Conservation (phyloP, 768 basidiomycete species). For the Fibroporia radiculosa region DNA sequence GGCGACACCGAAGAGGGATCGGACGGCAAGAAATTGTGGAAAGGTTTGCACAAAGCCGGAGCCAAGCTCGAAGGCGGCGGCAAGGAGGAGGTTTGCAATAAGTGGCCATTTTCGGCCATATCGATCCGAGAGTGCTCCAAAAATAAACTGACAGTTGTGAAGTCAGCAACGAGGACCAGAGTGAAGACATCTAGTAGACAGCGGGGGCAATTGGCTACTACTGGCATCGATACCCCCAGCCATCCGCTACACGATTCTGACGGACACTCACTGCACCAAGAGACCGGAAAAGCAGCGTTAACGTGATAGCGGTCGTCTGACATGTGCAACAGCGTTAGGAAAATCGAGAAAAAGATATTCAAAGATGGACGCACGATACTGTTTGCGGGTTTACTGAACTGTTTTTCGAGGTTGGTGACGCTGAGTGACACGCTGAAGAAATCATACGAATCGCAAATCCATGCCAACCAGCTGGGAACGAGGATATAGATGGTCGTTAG, state of each 20-base stretch:
- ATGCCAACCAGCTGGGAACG: conserved; percentile 61
- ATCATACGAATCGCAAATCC: conserved; percentile 84
- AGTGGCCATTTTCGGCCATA: conserved; percentile 94
- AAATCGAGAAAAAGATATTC: background rate
- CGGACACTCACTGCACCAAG: conserved; percentile 48
- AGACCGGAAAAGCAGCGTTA: conserved; percentile 89
- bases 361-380: conserved; percentile 31
- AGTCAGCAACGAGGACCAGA: background rate
- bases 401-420: conserved; percentile 34
- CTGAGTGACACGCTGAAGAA: conserved; percentile 74
- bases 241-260: background rate
- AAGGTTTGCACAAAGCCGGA: conserved; percentile 78
- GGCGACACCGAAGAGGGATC: conserved; percentile 78
- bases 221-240: background rate
- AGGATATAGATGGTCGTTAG: conserved; percentile 4
- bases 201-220: background rate
- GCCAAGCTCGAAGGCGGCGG: conserved; percentile 67
- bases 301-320: conserved; percentile 76
- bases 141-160: conserved; percentile 39
- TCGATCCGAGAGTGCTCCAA: conserved; percentile 81
- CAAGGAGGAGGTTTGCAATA: conserved; percentile 64
- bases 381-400: conserved; percentile 37
- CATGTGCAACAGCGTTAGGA: background rate
- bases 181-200: background rate
- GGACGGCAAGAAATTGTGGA: conserved; percentile 69